Evolutionary conservation across 495 filamentous ascomycete genomes (phyloP).

Genomic region (Trichocladium antarcticum): DNA sequence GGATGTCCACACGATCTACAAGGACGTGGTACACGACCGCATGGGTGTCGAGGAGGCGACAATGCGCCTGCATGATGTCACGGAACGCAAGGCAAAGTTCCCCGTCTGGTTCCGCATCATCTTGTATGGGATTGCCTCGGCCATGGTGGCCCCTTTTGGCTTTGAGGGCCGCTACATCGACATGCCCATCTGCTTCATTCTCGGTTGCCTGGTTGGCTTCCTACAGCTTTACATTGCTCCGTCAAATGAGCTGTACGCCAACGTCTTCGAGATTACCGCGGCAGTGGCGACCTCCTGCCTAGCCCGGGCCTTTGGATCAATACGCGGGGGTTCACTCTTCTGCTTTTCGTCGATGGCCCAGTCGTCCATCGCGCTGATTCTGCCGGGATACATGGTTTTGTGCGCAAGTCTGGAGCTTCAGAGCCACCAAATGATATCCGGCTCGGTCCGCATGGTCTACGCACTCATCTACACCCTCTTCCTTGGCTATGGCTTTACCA

Average conservation of each 20-base stretch:
- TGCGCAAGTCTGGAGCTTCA: conserved; percentile 82
- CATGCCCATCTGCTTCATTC: conserved; percentile 73
- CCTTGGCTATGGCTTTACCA: conserved; percentile 93
- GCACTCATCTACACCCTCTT: conserved; percentile 92
- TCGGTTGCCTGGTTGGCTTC: conserved; percentile 72
- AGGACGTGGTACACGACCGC: conserved; percentile 81
- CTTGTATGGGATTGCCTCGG: conserved; percentile 76
- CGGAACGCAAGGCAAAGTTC: conserved; percentile 51
- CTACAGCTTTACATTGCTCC: conserved; percentile 74
- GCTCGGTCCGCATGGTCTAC: conserved; percentile 90
- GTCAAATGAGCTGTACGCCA: conserved; percentile 66
- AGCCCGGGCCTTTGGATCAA: conserved; percentile 76
- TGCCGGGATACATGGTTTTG: conserved; percentile 61
- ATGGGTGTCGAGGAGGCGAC: conserved; percentile 80
- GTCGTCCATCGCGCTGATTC: conserved; percentile 80
- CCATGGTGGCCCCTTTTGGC: conserved; percentile 72
- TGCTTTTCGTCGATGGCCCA: conserved; percentile 92
- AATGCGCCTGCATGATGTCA: conserved; percentile 53
- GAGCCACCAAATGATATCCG: conserved; percentile 73
- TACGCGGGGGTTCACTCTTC: conserved; percentile 58
- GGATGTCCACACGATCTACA: conserved; percentile 83
- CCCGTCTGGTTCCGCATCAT: conserved; percentile 61
- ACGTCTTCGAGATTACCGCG: conserved; percentile 85
- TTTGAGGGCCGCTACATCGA: conserved; percentile 82
- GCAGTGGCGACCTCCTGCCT: conserved; percentile 84